Evolutionary conservation across 177 flowering plant species (phyloP).

Genomic region (Vitis hybrid): DNA sequence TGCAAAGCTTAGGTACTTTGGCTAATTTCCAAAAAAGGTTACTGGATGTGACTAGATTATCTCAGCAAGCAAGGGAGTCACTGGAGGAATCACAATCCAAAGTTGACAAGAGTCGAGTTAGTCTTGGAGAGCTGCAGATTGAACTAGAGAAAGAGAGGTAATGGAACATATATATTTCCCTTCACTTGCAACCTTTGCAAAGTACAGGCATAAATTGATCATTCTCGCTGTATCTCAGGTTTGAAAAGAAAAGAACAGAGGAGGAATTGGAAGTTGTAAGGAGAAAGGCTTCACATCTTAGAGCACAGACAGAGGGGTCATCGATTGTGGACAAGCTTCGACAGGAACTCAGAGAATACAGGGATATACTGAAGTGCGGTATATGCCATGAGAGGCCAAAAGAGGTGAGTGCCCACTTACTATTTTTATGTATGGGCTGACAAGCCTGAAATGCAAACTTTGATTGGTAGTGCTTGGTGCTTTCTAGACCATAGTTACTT

Average conservation of each 20-base stretch:
- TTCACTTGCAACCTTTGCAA: neutral
- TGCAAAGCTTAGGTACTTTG: slow-evolving; percentile 39
- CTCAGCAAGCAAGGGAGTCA: slow-evolving; percentile 52
- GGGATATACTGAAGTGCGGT: slow-evolving; percentile 83
- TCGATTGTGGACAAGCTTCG: slow-evolving; percentile 70
- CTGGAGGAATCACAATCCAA: slow-evolving; percentile 55
- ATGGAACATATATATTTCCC: neutral
- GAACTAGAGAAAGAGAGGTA: slow-evolving; percentile 84
- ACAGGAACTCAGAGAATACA: slow-evolving; percentile 74
- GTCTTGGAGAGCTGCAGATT: slow-evolving; percentile 53
- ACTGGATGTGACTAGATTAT: slow-evolving; percentile 53
- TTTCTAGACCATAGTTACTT: too few species aligned
- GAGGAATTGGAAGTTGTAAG: slow-evolving; percentile 61
- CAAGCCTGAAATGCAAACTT: too few species aligned
- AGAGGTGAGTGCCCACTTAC: slow-evolving; percentile 54
- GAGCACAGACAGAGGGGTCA: slow-evolving; percentile 58
- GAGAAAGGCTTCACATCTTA: slow-evolving; percentile 56
- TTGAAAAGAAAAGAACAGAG: slow-evolving; percentile 71
- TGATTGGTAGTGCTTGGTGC: too few species aligned
- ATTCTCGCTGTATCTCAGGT: slow-evolving; percentile 39
- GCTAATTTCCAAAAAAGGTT: slow-evolving; percentile 59
- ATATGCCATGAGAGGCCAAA: slow-evolving; percentile 85
- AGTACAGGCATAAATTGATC: neutral
- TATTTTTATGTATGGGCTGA: too few species aligned
- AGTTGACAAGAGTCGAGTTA: slow-evolving; percentile 47